Base-by-base conservation (phyloP, 176 grass and related monocot species). In the Bromus sterilis region DNA sequence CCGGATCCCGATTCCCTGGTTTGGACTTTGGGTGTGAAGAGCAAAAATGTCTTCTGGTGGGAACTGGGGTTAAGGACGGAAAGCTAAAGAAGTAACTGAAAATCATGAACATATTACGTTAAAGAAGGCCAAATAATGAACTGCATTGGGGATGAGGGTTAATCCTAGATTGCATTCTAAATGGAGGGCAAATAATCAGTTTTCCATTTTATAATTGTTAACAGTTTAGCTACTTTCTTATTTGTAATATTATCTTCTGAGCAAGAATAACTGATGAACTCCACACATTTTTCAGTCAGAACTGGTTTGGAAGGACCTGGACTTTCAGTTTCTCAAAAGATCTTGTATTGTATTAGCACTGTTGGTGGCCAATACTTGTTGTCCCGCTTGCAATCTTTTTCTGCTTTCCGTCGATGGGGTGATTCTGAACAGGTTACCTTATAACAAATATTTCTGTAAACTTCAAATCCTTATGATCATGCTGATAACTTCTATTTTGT, bases 301-400 rank as follows among this genome's bases (percentile, higher is more conserved):
- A 98, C 95, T 71, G 92, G 95, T 63, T 78, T 98, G 51, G 95
- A 98, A 87, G 95, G 92, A 29, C 86, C 84, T 49, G 92, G 90
- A 26, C 95, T 98, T 91, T 98, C 95, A 84, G 78, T 93, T 89
- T 89, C 82, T 79, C 95, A 94, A 65, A 98, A 98, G 77, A 84
- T 98, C 25, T 84, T 91, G 79, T 98, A 93, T 75, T 94, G 95
- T 78, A 57, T 98, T 78, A 83, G 90, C 69, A 91, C 79, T 63
- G 95, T 98, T 70, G 92, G 95, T 76, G 92, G 95, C 24, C 95
- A 89, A 60, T 98, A 98, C 82, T 14, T 94, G 71, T 91, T 90
- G 92, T 91, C 92, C 40, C 90, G 92, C 37, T 82, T 98, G 63
- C 88, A 98, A 55, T 90, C 89, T 41, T 98, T 98, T 84, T 98